Evolutionary conservation across 306 rosid species (phyloP), one percentile per base, ranked within the genome.

Genomic region (Malus orientalis): DNA sequence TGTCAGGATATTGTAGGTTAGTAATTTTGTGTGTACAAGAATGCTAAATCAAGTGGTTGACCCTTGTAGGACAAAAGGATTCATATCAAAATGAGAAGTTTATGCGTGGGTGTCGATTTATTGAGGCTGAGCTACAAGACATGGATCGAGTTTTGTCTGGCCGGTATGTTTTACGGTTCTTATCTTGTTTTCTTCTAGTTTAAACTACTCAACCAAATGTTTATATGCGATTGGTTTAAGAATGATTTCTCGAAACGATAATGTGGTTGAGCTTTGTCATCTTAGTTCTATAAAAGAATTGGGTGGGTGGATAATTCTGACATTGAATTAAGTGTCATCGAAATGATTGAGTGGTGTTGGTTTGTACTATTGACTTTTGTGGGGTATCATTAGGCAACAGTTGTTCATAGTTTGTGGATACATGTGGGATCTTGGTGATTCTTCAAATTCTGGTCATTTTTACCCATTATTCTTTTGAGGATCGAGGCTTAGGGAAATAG

Each of bases 51-150:
- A 29, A 42, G 49, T 85, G 54, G 70, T 1, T 77, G 29, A 42
- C 25, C 30, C 80, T 81, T 80, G 63, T 77, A 96, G 99, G 98
- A 40, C 88, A 85, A 73, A 80, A 77, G 49, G 99, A 91, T 80
- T 89, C 98, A 16, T 93, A 89, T 85, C 97, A 96, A 78, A 91
- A 86, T 63, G 97, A 96, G 70, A 91, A 92, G 86, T 89, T 81
- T 74, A 91, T 89, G 98, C 98, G 99, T 1, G 97, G 97, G n/a
- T 87, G 88, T 80, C 94, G 97, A 53, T 96, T 96, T 76, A 96
- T 92, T 8, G 97, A 96, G 83, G 97, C 98, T 49, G 98, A 96
- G 90, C 81, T 96, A 65, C 99, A 96, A 80, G 96, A 96, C 32
- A 88, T 87, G 93, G 99, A 92, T 76, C 81, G 97, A 51, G 84